Evolutionary conservation across 2,329 filamentous ascomycete species (phyloP), one percentile per base, ranked within the genome.

Genomic region (Beauveria varroae): DNA sequence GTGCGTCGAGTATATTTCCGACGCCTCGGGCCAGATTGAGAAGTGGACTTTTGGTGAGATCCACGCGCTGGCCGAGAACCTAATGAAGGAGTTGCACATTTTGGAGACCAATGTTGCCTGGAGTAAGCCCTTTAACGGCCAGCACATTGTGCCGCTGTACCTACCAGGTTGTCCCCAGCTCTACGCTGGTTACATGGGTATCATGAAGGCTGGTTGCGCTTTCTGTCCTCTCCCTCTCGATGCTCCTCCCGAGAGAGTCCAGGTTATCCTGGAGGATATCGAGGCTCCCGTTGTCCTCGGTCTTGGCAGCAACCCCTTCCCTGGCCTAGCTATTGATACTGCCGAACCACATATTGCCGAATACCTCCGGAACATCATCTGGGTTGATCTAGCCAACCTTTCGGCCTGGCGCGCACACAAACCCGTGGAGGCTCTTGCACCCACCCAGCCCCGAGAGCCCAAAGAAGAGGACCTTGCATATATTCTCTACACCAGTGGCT

Each of bases 401-500:
- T 30, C 52, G 3, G 61, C 44, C 40, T 63, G 61, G 58, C 58
- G 58, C 18, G 44, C 50, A 4, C 34, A 49, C 43, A 55, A 43
- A 34, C 51, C 51, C 12, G 20, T 6, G 3, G 51, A 34, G 52
- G 40, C 56, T 40, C 57, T 57, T 5, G 51, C 10, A 16, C 46
- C 34, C 14, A 46, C 26, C 7, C 50, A 50, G 16, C 57, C 61
- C 8, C 50, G 51, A 28, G 50, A 24, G 41, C 52, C 61, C n/a
- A 55, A 40, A 79, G 66, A 68, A 18, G 64, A 70, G 10, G 63
- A 68, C 41, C 70, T 70, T 3, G 69, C 67, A 43, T 74, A 73
- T 53, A 66, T 72, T 6, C 75, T 78, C 47, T 79, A 79, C 64
- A 80, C 78, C 20, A 79, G 78, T 24, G 75, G 75, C 22, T 81